These are phyloP conservation scores for Trifolium repens DNA, from an alignment of 306 rosid genomes.

Conservation along the genomic window DNA sequence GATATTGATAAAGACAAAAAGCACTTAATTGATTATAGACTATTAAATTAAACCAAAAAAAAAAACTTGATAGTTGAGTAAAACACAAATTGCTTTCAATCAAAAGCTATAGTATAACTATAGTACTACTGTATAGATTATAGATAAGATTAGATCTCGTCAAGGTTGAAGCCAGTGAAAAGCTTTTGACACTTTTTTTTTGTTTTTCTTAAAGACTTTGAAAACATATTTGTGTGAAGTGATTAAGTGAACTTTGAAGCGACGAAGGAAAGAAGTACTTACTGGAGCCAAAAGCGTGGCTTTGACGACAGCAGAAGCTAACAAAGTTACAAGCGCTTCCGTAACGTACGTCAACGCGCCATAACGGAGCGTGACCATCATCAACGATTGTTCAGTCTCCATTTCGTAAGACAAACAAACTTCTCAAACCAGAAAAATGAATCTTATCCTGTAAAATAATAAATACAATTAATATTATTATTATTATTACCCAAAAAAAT, in stretches of 20 bases:
- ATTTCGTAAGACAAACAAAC: constrained; percentile 54
- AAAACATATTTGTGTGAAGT: not conserved
- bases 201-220: not conserved
- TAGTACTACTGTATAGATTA: not conserved
- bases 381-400: constrained; percentile 61
- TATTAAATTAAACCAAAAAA: not conserved
- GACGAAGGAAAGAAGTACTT: constrained; percentile 29
- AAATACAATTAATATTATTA: not conserved
- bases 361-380: constrained; percentile 51
- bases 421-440: constrained; percentile 37
- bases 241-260: not conserved
- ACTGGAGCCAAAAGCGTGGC: constrained; percentile 65
- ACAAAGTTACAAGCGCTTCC: constrained; percentile 58
- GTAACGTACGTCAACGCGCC: constrained; percentile 67
- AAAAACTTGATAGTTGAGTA: constrained; percentile 17
- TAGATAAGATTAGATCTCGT: constrained; percentile 41
- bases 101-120: not conserved
- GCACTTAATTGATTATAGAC: constrained; percentile 22
- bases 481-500: constrained; percentile 16
- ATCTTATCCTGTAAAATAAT: constrained; percentile 31
- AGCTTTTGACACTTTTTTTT: not conserved
- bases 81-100: constrained; percentile 42
- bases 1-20: constrained; percentile 31
- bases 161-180: constrained; percentile 5
- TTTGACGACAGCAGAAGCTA: constrained; percentile 70